Percentiles rank a stretch among this genome's conserved stretches.
phyloP scores from a whole-genome alignment of 495 filamentous ascomycete genomes.

The Neurospora africana region DNA sequence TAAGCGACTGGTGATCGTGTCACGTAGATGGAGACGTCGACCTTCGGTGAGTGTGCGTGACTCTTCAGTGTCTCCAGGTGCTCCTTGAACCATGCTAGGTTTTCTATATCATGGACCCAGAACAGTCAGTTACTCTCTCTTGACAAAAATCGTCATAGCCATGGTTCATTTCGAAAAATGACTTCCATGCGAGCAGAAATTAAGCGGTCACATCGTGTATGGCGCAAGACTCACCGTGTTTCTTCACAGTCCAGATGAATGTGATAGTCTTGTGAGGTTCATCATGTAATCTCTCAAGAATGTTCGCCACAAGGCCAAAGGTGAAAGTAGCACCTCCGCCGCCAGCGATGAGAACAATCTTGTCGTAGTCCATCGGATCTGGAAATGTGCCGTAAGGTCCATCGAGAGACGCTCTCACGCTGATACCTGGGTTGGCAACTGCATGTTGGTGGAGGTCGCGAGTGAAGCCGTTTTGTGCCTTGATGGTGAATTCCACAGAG shows the following conservation, averaged over 20 bases:
- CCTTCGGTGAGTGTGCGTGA: slow-evolving; percentile 31
- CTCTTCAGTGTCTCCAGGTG: slow-evolving; percentile 34
- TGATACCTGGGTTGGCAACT: slow-evolving; percentile 33
- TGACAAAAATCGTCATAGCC: neutral
- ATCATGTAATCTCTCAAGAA: slow-evolving; percentile 33
- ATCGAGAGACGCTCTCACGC: slow-evolving; percentile 42
- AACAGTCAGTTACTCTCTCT: neutral
- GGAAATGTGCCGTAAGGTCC: slow-evolving; percentile 50
- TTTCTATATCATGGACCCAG: slow-evolving; percentile 3
- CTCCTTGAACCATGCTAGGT: slow-evolving; percentile 41
- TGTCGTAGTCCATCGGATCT: slow-evolving; percentile 45
- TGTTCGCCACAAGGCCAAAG: slow-evolving; percentile 41
- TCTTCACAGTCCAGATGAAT: slow-evolving; percentile 44
- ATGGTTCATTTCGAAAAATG: neutral
- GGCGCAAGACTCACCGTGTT: slow-evolving; percentile 30
- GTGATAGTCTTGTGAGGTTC: slow-evolving; percentile 36
- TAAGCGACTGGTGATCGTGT: slow-evolving; percentile 19
- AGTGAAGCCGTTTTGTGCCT: slow-evolving; percentile 47
- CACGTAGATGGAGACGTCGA: slow-evolving; percentile 38
- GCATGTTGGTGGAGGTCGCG: slow-evolving; percentile 42
- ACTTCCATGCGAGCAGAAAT: neutral
- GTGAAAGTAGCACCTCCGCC: slow-evolving; percentile 50
- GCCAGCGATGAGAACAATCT: slow-evolving; percentile 47
- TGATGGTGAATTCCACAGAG: slow-evolving; percentile 45
- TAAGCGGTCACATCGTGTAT: neutral